These are phyloP conservation scores for Sonneratia caseolaris DNA, from an alignment of 345 rosid genomes.

Conservation along the genomic window DNA sequence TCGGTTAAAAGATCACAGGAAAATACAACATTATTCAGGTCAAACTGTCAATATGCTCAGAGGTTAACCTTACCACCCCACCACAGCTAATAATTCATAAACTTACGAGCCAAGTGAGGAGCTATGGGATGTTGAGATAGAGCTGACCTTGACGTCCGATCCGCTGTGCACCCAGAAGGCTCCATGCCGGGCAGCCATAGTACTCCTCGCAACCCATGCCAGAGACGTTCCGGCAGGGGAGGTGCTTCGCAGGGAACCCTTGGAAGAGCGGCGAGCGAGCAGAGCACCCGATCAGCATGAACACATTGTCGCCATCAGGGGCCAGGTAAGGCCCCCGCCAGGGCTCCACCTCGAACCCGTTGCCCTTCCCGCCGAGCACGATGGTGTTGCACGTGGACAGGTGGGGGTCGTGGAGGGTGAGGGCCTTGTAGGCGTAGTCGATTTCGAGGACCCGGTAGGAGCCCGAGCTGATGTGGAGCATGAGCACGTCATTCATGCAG, in stretches of 20 bases:
- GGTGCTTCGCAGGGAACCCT: conserved; percentile 69
- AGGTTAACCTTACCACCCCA: no score
- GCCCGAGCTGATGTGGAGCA: conserved; percentile 82
- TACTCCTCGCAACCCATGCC: conserved; percentile 93
- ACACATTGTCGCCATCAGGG: conserved; percentile 67
- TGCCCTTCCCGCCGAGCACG: conserved; percentile 63
- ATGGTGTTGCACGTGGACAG: conserved; percentile 61
- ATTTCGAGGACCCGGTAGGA: conserved; percentile 74
- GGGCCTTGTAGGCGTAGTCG: conserved; percentile 66
- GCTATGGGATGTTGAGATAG: background rate
- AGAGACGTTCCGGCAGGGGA: conserved; percentile 78
- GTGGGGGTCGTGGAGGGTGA: conserved; percentile 80
- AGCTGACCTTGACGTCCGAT: conserved; percentile 9
- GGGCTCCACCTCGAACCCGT: conserved; percentile 69
- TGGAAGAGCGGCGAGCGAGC: conserved; percentile 71
- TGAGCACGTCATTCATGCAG: conserved; percentile 70
- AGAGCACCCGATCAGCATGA: conserved; percentile 81
- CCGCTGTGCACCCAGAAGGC: conserved; percentile 28
- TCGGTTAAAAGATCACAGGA: no score
- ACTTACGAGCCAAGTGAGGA: no score
- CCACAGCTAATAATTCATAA: no score
- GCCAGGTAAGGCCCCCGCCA: conserved; percentile 69
- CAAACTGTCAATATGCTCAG: background rate
- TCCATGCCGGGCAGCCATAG: conserved; percentile 70
- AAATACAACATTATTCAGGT: background rate